Percentiles rank a stretch among this genome's conserved stretches.
Conservation (phyloP, 495 filamentous ascomycete genomes). For the Hyphodiscus hymeniophilus region DNA sequence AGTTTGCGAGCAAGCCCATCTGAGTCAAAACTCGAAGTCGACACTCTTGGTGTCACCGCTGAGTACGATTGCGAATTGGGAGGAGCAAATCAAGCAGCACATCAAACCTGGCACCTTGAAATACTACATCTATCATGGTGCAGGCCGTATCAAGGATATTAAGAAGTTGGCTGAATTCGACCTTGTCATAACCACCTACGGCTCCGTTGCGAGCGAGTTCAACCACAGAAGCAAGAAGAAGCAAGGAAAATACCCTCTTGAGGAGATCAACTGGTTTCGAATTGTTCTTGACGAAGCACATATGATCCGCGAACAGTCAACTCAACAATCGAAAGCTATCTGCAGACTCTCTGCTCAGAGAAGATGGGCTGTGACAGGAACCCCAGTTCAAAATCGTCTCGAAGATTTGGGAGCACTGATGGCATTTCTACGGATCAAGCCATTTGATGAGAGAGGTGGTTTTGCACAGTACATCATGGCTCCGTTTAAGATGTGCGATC, state of each 20-base stretch:
- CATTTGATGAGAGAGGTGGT: constrained; percentile 69
- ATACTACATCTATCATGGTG: constrained; percentile 80
- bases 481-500: constrained; percentile 75
- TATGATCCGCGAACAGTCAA: constrained; percentile 77
- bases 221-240: constrained; percentile 49
- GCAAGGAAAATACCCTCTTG: constrained; percentile 54
- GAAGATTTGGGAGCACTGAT: constrained; percentile 88
- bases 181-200: constrained; percentile 87
- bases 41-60: constrained; percentile 89
- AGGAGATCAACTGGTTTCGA: constrained; percentile 81
- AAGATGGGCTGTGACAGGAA: constrained; percentile 93
- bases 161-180: constrained; percentile 64
- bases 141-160: constrained; percentile 57
- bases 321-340: constrained; percentile 74
- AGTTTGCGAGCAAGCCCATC: constrained; percentile 23
- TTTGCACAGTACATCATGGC: constrained; percentile 72
- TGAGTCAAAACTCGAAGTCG: constrained; percentile 60
- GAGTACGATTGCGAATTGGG: constrained; percentile 87
- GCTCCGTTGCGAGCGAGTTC: constrained; percentile 74
- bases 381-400: constrained; percentile 83
- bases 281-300: constrained; percentile 96
- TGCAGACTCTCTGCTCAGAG: constrained; percentile 72
- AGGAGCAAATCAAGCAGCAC: constrained; percentile 79
- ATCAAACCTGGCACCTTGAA: constrained; percentile 48
- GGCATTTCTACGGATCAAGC: constrained; percentile 76